Conservation (phyloP, 441 rosid genomes). For the Dalechampia spathulata region DNA sequence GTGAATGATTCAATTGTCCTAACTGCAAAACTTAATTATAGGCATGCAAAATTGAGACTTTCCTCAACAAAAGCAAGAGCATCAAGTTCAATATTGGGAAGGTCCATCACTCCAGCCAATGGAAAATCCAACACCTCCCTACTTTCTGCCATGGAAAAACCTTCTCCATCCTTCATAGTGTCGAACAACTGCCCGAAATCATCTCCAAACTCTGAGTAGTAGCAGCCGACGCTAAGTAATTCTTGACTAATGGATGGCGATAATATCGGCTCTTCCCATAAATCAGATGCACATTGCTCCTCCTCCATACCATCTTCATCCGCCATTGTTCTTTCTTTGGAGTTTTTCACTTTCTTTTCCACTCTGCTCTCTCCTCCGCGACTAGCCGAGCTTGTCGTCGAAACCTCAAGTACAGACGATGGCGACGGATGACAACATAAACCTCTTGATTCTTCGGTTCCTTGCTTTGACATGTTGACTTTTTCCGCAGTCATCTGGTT, state of each 20-base stretch:
- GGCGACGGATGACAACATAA: slow-evolving; percentile 30
- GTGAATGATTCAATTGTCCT: background rate
- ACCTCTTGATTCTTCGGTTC: slow-evolving; percentile 11
- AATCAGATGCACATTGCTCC: slow-evolving; percentile 11
- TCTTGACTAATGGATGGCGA: slow-evolving; percentile 16
- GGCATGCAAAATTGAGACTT: slow-evolving; percentile 16
- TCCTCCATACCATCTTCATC: slow-evolving; percentile 5
- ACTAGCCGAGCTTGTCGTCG: slow-evolving; percentile 11
- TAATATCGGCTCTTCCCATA: slow-evolving; percentile 12
- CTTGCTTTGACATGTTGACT: background rate
- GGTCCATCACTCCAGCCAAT: slow-evolving; percentile 14
- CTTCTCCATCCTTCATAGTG: slow-evolving; percentile 4
- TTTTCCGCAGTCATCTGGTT: slow-evolving; percentile 7
- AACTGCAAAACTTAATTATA: slow-evolving; percentile 14
- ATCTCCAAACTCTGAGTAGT: background rate
- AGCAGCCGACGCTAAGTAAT: slow-evolving; percentile 7
- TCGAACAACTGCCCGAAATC: slow-evolving; percentile 12
- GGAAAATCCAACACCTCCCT: background rate
- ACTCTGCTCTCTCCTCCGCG: slow-evolving; percentile 2
- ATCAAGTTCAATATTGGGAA: slow-evolving; percentile 22
- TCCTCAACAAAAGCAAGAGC: slow-evolving; percentile 31
- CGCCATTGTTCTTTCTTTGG: background rate
- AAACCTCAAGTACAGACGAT: slow-evolving; percentile 39
- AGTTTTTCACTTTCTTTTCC: background rate
- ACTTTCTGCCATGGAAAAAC: slow-evolving; percentile 2